Percentiles rank a stretch among this genome's conserved stretches.
These are phyloP conservation scores for Discostella pseudostelligera DNA, from an alignment of 108 stramenopile species.

Conservation along the genomic window DNA sequence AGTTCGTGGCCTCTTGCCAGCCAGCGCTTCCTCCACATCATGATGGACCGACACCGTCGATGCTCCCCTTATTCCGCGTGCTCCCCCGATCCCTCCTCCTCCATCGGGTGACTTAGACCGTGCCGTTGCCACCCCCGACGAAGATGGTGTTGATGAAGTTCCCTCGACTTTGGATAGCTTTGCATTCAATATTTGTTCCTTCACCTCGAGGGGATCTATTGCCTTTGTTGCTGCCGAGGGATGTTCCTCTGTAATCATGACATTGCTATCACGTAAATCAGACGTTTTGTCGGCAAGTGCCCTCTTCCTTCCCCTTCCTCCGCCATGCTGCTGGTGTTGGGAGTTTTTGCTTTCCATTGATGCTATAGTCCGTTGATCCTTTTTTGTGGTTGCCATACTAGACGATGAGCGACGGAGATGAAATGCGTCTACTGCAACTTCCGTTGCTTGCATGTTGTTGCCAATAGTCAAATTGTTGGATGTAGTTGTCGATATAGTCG, in stretches of 20 bases:
- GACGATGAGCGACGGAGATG: neutral
- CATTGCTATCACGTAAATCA: conserved; percentile 5
- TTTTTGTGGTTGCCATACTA: conserved; percentile 9
- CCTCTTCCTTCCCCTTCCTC: conserved; percentile 23
- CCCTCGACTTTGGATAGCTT: conserved; percentile 41
- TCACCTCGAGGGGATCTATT: conserved; percentile 2
- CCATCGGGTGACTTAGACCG: conserved; percentile 26
- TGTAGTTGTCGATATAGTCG: conserved; percentile 9
- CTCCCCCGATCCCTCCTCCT: neutral
- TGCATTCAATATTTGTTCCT: conserved; percentile 37
- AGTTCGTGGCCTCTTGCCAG: conserved; percentile 9
- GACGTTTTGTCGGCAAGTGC: conserved; percentile 24
- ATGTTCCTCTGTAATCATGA: conserved; percentile 5
- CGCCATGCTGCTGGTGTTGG: neutral
- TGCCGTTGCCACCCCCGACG: neutral
- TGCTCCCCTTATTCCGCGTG: conserved; percentile 27
- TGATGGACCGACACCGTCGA: conserved; percentile 13
- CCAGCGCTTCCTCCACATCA: conserved; percentile 18
- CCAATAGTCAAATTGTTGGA: neutral
- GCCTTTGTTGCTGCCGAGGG: conserved; percentile 5
- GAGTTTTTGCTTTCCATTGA: neutral
- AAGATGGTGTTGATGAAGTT: conserved; percentile 9
- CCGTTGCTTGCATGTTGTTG: conserved; percentile 1
- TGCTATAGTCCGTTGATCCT: neutral
- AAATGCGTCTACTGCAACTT: neutral